Base-by-base conservation (phyloP, 257 asterid species). In the Asclepias syriaca region DNA sequence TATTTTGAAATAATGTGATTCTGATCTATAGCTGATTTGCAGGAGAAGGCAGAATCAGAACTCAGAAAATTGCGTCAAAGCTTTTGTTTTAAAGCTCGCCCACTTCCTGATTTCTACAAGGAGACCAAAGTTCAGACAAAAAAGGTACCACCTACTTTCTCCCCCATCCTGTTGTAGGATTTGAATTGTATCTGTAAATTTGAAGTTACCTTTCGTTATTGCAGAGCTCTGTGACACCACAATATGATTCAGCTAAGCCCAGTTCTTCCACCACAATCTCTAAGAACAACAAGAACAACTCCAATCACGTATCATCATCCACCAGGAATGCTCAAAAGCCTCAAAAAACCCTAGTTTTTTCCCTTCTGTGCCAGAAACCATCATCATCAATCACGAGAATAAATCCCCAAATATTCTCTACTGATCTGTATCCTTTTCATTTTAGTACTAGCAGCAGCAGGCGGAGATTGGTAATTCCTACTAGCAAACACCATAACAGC, bases 71-170 rank as follows among this genome's bases (percentile, higher is more conserved):
- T 95, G 70, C 68, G 95, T 32, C 88, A 83, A 65, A 85, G 86
- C 80, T 82, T 90, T 45, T 95, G 97, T 86, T 92, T 92, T 85
- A 92, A 88, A 85, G 89, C 96, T 74, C 87, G 91, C 2, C 91
- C 96, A 45, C 82, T 85, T 74, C 93, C 96, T 27, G 86, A 88
- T 43, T 92, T 90, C 69, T 81, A 88, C 86, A 90, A 86, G 81
- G 91, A 89, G 68, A 87, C 82, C 66, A 83, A 76, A 72, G 57
- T 46, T 49, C 87, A 74, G 45, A 61, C 69, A 64, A 78, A 79
- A 55, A 83, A 85, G 89, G 93, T 85, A 80, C 11, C 6, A 78
- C 11, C 3, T 29, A 29, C 3, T 29, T 2, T 70, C 55, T 34
- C 5, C 39, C 39, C 39, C 39, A 34, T 34, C 39, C 39, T 34